Conservation (phyloP, 2,329 filamentous ascomycete species). For the Arthroderma sp. region DNA sequence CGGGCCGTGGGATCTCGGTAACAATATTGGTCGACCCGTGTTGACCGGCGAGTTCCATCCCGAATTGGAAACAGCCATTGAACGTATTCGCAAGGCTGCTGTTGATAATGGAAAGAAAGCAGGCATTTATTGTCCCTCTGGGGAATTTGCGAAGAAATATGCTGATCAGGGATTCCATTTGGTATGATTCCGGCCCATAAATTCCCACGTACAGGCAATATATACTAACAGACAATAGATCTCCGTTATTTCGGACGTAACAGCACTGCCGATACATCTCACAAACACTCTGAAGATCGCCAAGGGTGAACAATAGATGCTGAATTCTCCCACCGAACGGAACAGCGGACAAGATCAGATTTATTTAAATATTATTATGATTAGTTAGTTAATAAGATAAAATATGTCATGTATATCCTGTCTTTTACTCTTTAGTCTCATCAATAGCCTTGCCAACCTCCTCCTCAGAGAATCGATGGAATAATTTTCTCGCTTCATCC, state of each 20-base stretch:
- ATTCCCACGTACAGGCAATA: background rate
- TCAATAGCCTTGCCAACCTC: constrained; percentile 44
- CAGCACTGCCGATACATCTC: constrained; percentile 31
- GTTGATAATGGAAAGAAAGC: constrained; percentile 40
- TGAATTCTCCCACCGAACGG: background rate
- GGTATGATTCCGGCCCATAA: constrained; percentile 22
- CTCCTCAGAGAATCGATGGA: constrained; percentile 48
- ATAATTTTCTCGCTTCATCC: constrained; percentile 48
- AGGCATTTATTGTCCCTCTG: constrained; percentile 42
- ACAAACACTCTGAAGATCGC: constrained; percentile 22
- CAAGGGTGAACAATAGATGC: constrained; percentile 13
- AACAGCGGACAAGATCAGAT: too few relatives aligned
- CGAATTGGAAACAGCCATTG: constrained; percentile 40
- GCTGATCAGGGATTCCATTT: constrained; percentile 43
- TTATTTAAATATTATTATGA: background rate
- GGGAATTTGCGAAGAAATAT: constrained; percentile 39
- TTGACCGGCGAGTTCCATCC: constrained; percentile 34
- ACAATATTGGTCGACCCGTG: constrained; percentile 43
- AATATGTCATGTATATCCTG: background rate
- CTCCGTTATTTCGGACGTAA: constrained; percentile 33
- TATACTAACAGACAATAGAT: constrained; percentile 16
- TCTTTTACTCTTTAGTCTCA: constrained; percentile 14
- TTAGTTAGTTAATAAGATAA: background rate
- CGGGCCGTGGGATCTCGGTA: constrained; percentile 44
- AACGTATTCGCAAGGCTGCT: constrained; percentile 38